phyloP scores from a whole-genome alignment of 805 yeast species.

The Kodamaea hsintzibuensis region DNA sequence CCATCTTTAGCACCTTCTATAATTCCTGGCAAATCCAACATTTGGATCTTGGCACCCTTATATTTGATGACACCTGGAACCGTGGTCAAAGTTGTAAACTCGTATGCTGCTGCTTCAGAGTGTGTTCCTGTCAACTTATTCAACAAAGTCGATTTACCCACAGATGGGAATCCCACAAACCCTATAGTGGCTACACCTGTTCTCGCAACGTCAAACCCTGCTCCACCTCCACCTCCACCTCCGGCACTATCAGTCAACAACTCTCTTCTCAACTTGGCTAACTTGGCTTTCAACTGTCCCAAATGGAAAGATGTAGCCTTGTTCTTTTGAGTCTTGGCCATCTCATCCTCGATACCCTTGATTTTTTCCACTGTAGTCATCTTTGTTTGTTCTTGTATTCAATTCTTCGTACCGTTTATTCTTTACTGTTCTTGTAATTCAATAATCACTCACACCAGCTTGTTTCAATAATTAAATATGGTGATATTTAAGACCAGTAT shows the following conservation, averaged over 20 bases:
- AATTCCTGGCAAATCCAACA: slow-evolving; percentile 89
- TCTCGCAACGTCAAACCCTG: slow-evolving; percentile 97
- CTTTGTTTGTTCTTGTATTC: background rate
- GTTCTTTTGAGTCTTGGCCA: slow-evolving; percentile 97
- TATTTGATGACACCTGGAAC: slow-evolving; percentile 96
- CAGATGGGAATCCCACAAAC: slow-evolving; percentile 97
- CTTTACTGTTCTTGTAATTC: background rate
- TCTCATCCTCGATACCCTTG: slow-evolving; percentile 92
- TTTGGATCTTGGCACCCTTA: slow-evolving; percentile 96
- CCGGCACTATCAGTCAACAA: slow-evolving; percentile 64
- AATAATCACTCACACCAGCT: too few relatives aligned
- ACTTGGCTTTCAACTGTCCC: slow-evolving; percentile 95
- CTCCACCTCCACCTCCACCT: slow-evolving; percentile 86
- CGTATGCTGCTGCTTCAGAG: slow-evolving; percentile 97
- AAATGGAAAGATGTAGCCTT: slow-evolving; percentile 96
- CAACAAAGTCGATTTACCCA: slow-evolving; percentile 83
- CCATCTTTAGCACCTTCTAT: slow-evolving; percentile 92
- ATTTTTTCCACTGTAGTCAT: slow-evolving; percentile 60
- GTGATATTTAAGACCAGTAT: slow-evolving; percentile 1
- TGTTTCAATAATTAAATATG: background rate
- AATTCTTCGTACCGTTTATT: background rate
- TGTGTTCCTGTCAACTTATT: slow-evolving; percentile 92
- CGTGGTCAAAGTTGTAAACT: slow-evolving; percentile 95
- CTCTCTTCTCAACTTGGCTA: slow-evolving; percentile 94
- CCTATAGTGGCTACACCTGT: slow-evolving; percentile 98